Percentiles rank a stretch among this genome's conserved stretches.
Conservation (phyloP, 441 rosid species). For the Mallotus repandus region DNA sequence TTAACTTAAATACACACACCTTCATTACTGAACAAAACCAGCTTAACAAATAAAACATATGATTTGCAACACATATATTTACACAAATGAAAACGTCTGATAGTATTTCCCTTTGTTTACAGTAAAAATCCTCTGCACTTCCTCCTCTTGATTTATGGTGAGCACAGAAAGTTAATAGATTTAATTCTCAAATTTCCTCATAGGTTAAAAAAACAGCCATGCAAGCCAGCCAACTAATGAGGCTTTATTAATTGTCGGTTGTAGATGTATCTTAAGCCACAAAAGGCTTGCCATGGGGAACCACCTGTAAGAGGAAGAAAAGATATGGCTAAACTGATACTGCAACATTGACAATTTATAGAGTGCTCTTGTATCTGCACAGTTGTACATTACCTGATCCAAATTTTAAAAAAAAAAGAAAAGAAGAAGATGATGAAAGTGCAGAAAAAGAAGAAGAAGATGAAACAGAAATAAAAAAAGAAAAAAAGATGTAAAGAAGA, state of each 20-base stretch:
- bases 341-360: neutral
- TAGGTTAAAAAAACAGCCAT: neutral
- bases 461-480: too few species aligned
- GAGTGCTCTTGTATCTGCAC: neutral
- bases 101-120: neutral
- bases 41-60: neutral
- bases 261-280: slow-evolving; percentile 15
- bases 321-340: neutral
- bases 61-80: neutral
- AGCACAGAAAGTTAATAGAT: neutral
- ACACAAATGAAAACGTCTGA: neutral
- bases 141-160: neutral
- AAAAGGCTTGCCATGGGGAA: slow-evolving; percentile 25
- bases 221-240: slow-evolving; percentile 16
- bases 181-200: slow-evolving; percentile 3
- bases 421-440: too few species aligned
- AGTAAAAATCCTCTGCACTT: neutral
- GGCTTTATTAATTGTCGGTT: slow-evolving; percentile 1
- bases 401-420: too few species aligned
- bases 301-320: slow-evolving; percentile 28
- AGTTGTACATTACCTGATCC: slow-evolving; percentile 40
- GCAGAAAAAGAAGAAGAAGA: too few species aligned
- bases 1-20: neutral
- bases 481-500: too few species aligned
- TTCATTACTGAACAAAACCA: neutral